A percentile compares a stretch with the other conserved stretches of the same genome.
phyloP scores from a whole-genome alignment of 768 basidiomycete species.

The Nidularia pulvinata region DNA sequence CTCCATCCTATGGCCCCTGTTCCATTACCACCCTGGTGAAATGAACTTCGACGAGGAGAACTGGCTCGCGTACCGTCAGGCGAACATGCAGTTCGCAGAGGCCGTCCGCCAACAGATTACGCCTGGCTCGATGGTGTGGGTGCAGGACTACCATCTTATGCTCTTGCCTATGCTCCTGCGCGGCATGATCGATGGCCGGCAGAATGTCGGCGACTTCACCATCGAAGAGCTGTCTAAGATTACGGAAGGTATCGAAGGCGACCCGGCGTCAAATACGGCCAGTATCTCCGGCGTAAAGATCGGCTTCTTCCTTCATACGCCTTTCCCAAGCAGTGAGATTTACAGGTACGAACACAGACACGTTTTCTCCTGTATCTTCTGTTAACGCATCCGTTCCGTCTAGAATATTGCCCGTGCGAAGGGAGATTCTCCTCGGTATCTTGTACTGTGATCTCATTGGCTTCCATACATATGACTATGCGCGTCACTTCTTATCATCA shows the following conservation, averaged over 20 bases:
- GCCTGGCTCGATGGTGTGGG: slow-evolving; percentile 97
- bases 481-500: slow-evolving; percentile 98
- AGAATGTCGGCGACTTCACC: slow-evolving; percentile 54
- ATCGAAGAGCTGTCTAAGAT: slow-evolving; percentile 65
- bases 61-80: slow-evolving; percentile 97
- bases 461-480: slow-evolving; percentile 99
- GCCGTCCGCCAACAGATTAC: slow-evolving; percentile 77
- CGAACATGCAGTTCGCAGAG: slow-evolving; percentile 94
- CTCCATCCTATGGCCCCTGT: slow-evolving; percentile 98
- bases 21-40: slow-evolving; percentile 99
- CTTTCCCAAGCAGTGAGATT: slow-evolving; percentile 97
- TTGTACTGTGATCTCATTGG: slow-evolving; percentile 97
- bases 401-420: slow-evolving; percentile 95
- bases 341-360: slow-evolving; percentile 67
- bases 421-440: slow-evolving; percentile 96
- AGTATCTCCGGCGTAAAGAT: slow-evolving; percentile 80
- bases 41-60: slow-evolving; percentile 99
- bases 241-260: slow-evolving; percentile 66
- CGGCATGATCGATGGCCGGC: slow-evolving; percentile 76
- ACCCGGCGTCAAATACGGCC: slow-evolving; percentile 29
- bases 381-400: neutral
- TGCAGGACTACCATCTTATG: slow-evolving; percentile 98
- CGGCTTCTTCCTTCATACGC: slow-evolving; percentile 98
- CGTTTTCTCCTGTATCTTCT: slow-evolving; percentile 1
- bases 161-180: slow-evolving; percentile 96